Evolutionary conservation across 2,329 filamentous ascomycete genomes (phyloP).

Genomic region (Paecilomyces variotii): DNA sequence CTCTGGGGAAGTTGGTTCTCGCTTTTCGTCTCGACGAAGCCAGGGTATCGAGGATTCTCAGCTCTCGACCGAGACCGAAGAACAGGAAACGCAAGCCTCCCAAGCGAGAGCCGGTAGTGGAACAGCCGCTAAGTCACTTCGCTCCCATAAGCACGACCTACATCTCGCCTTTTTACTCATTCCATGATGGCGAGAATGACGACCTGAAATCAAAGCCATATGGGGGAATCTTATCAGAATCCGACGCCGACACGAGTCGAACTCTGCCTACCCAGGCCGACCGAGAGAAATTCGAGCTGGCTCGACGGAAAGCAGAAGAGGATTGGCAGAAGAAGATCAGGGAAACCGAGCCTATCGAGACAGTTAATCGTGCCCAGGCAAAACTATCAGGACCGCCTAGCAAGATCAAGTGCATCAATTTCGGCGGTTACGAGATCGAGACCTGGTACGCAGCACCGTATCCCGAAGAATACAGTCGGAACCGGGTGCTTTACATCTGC

Average conservation of each 20-base stretch:
- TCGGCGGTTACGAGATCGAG: constrained; percentile 95
- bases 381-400: constrained; percentile 81
- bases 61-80: constrained; percentile 50
- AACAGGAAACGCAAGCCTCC: constrained; percentile 42
- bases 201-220: constrained; percentile 91
- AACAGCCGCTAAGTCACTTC: constrained; percentile 47
- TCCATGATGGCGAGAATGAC: constrained; percentile 81
- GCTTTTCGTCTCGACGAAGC: constrained; percentile 51
- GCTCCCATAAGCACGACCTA: constrained; percentile 56
- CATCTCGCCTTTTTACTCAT: constrained; percentile 75
- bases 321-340: constrained; percentile 70
- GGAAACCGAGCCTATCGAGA: constrained; percentile 56
- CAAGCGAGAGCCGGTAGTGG: constrained; percentile 32
- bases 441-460: constrained; percentile 99
- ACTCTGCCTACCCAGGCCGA: constrained; percentile 76
- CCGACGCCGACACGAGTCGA: constrained; percentile 82
- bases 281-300: constrained; percentile 78
- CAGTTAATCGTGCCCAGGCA: constrained; percentile 56
- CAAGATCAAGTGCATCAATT: constrained; percentile 98
- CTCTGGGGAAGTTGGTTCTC: constrained; percentile 46
- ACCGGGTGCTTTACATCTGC: constrained; percentile 95
- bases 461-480: constrained; percentile 95
- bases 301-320: constrained; percentile 83
- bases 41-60: constrained; percentile 55
- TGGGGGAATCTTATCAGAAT: constrained; percentile 81